phyloP scores from a whole-genome alignment of 2,329 filamentous ascomycete genomes.

The Fusarium avenaceum region DNA sequence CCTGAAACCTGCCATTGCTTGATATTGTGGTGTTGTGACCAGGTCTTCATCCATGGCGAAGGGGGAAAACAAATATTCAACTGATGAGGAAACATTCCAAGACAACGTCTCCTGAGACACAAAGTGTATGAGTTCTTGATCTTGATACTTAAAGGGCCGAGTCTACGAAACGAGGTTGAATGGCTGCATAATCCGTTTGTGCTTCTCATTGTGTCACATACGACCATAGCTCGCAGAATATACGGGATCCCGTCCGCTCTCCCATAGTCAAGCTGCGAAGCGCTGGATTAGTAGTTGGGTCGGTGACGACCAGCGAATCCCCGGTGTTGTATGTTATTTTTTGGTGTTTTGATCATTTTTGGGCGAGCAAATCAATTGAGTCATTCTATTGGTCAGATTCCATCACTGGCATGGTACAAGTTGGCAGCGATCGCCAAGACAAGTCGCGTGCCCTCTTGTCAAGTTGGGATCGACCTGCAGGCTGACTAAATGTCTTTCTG shows the following conservation, averaged over 20 bases:
- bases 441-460: conserved; percentile 30
- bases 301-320: conserved; percentile 18
- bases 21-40: too few relatives aligned
- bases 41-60: too few relatives aligned
- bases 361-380: neutral
- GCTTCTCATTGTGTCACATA: neutral
- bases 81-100: too few relatives aligned
- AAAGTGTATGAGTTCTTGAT: neutral
- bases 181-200: rapidly evolving
- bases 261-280: conserved; percentile 16
- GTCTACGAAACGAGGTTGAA: too few relatives aligned
- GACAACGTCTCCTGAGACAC: too few relatives aligned
- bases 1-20: too few relatives aligned
- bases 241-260: conserved; percentile 18
- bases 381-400: conserved; percentile 2
- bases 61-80: too few relatives aligned
- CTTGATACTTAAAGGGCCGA: neutral
- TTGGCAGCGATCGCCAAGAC: neutral
- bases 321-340: conserved; percentile 12
- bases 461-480: neutral
- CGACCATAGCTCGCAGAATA: conserved; percentile 16
- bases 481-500: neutral
- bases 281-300: conserved; percentile 19
- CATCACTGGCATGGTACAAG: neutral
- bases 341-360: neutral